Conservation (phyloP, 176 grass and related monocot genomes). For the Triticum dicoccoides region DNA sequence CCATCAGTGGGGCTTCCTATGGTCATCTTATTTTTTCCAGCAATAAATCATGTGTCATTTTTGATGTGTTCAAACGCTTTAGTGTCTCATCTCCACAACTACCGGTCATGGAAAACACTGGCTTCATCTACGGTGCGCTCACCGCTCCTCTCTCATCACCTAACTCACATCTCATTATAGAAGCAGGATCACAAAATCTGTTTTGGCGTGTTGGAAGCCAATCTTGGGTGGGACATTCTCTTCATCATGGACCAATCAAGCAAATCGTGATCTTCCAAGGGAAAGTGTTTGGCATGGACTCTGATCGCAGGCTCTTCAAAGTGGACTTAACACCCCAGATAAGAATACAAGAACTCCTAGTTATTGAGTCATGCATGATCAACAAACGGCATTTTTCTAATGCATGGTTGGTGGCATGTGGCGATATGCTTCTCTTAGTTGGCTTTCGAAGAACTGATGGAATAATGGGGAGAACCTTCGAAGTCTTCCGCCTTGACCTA, state of each 20-base stretch:
- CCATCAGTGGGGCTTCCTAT: slow-evolving; percentile 30
- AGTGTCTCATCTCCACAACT: neutral
- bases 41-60: neutral
- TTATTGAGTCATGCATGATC: neutral
- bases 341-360: neutral
- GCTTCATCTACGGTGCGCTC: neutral
- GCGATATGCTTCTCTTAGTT: neutral
- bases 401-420: neutral
- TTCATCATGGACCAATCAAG: neutral
- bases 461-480: neutral
- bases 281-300: neutral
- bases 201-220: neutral
- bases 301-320: neutral
- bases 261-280: neutral
- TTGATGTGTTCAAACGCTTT: neutral
- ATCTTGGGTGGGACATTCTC: neutral
- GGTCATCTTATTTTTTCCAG: slow-evolving; percentile 38
- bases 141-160: neutral
- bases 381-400: neutral
- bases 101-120: neutral
- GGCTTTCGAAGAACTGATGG: neutral
- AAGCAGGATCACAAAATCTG: neutral
- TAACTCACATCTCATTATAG: neutral
- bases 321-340: neutral
- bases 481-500: neutral